A percentile compares a stretch with the other conserved stretches of the same genome.
phyloP scores from a whole-genome alignment of 2,329 filamentous ascomycete species.

The Fusarium robinianum region DNA sequence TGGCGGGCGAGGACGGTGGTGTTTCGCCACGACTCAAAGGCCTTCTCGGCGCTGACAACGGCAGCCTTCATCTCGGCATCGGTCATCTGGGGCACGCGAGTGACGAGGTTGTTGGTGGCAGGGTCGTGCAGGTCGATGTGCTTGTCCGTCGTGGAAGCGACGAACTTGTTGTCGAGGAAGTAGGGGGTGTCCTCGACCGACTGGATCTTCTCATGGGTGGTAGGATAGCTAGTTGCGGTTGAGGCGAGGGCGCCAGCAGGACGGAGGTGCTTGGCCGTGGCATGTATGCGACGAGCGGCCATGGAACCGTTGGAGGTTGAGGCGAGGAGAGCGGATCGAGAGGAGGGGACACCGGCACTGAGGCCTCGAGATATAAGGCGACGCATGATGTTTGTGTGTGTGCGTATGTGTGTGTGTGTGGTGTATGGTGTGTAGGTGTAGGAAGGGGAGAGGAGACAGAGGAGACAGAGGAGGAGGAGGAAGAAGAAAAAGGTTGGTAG shows the following conservation, averaged over 20 bases:
- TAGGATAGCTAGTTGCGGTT: conserved; percentile 66
- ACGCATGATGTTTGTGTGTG: conserved; percentile 55
- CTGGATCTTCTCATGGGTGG: conserved; percentile 71
- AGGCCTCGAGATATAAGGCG: conserved; percentile 50
- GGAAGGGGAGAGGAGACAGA: neutral
- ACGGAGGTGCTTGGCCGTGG: conserved; percentile 59
- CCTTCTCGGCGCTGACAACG: conserved; percentile 75
- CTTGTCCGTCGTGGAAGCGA: conserved; percentile 67
- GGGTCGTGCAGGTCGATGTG: conserved; percentile 84
- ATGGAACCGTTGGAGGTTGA: conserved; percentile 40
- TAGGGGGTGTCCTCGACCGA: conserved; percentile 73
- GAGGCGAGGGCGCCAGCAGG: conserved; percentile 58
- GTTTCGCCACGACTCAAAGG: conserved; percentile 73
- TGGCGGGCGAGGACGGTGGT: conserved; percentile 76
- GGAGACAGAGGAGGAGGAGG: neutral
- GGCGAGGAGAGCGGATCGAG: conserved; percentile 38
- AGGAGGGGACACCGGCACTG: conserved; percentile 41
- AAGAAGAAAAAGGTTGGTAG: neutral
- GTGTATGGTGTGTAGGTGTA: neutral
- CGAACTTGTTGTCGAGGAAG: conserved; percentile 82
- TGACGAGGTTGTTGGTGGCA: conserved; percentile 84
- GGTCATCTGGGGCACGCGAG: conserved; percentile 80
- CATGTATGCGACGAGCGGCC: conserved; percentile 59
- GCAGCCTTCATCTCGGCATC: conserved; percentile 75
- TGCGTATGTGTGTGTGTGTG: too few relatives aligned